A percentile compares a stretch with the other conserved stretches of the same genome.
These are phyloP conservation scores for Aspergillus sp. DNA, from an alignment of 2,329 filamentous ascomycete species.

Conservation along the genomic window DNA sequence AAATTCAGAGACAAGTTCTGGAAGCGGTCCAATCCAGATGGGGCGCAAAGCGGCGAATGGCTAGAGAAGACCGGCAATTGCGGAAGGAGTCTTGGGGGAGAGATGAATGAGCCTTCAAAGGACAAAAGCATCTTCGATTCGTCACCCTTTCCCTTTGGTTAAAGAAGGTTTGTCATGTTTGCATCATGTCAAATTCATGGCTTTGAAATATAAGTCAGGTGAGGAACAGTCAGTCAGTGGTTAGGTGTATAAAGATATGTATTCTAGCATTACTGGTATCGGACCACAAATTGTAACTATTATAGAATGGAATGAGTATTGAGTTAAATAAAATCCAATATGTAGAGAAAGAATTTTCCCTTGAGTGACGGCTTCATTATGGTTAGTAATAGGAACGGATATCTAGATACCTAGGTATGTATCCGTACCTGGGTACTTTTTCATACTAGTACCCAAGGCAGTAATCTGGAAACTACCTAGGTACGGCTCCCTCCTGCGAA, in stretches of 20 bases:
- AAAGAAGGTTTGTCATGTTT: too few relatives aligned
- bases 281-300: not conserved
- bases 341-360: too few relatives aligned
- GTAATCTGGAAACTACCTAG: too few relatives aligned
- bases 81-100: slow-evolving; percentile 58
- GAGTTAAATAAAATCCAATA: too few relatives aligned
- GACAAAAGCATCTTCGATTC: not conserved
- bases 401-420: too few relatives aligned
- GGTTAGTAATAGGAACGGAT: too few relatives aligned
- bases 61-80: slow-evolving; percentile 56
- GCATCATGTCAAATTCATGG: too few relatives aligned
- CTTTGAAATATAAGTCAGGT: not conserved
- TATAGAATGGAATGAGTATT: not conserved
- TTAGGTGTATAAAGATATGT: not conserved
- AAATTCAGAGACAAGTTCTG: slow-evolving; percentile 43
- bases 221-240: not conserved
- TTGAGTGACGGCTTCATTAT: too few relatives aligned
- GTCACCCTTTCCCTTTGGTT: too few relatives aligned
- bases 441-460: not conserved
- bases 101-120: slow-evolving; percentile 43
- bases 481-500: not conserved
- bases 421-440: not conserved
- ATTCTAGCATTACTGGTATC: not conserved
- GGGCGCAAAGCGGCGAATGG: slow-evolving; percentile 56
- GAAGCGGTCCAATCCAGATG: slow-evolving; percentile 55